Evolutionary conservation across 345 rosid species (phyloP), one percentile per base, ranked within the genome.

Genomic region (Arabis hirsuta): DNA sequence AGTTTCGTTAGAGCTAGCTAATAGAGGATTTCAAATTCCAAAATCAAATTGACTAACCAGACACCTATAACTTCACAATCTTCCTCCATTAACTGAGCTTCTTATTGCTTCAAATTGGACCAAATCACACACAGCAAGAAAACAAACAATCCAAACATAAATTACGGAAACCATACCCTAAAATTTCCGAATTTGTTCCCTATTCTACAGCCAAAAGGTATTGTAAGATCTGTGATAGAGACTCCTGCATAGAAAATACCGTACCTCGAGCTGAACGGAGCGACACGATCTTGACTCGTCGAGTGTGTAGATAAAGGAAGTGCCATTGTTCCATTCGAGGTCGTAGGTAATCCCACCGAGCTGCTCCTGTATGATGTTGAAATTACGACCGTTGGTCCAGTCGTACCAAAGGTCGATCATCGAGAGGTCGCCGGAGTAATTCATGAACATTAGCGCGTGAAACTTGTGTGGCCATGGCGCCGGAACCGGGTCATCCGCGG

Each of bases 361-460:
- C 84, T 89, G 96, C 12, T 81, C 66, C 52, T 85, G 91, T 29
- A 89, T 84, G 8, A 87, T 85, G 79, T 86, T 89, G 86, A 86
- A 84, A 71, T 85, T 89, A 43, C 96, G 88, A 57, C 84, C 86
- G 47, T 84, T 82, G 42, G 76, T 50, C 89, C 90, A 89, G 39
- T 87, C 90, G 76, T 87, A 89, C 91, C 91, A 89, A 36, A 89
- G 88, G 73, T 89, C 87, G 3, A 65, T 55, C 75, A 66, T 76
- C 73, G 86, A 86, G 19, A 88, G 89, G 16, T 73, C 50, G 46
- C 87, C 85, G 55, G 78, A 82, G 82, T 82, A 81, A 81, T 86
- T 83, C 86, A 83, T 83, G 80, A 88, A 77, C 56, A 84, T 50
- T 34, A 81, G 6, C 5, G 91, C 76, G 79, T 86, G 91, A 78